phyloP scores from a whole-genome alignment of 1,139 yeast species.

The Meyerozyma elateridarum region DNA sequence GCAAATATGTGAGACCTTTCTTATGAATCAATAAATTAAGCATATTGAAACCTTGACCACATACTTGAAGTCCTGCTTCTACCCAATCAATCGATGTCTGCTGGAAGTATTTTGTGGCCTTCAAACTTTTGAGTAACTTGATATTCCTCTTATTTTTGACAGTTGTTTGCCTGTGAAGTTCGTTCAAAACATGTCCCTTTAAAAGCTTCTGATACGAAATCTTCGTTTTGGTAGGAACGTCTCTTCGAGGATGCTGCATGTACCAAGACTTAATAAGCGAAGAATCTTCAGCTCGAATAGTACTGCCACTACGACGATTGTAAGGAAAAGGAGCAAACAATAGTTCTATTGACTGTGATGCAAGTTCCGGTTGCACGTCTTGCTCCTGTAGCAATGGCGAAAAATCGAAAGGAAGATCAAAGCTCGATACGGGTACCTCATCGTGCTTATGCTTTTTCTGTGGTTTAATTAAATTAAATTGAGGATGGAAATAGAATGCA shows the following conservation, averaged over 20 bases:
- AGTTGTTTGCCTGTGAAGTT: slow-evolving; percentile 43
- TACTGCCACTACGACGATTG: slow-evolving; percentile 65
- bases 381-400: slow-evolving; percentile 39
- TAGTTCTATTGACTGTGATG: slow-evolving; percentile 52
- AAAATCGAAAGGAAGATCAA: slow-evolving; percentile 34
- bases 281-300: slow-evolving; percentile 84
- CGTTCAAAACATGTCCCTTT: slow-evolving; percentile 69
- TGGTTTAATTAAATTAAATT: slow-evolving; percentile 51
- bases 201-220: slow-evolving; percentile 84
- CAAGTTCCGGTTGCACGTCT: slow-evolving; percentile 15
- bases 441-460: slow-evolving; percentile 26
- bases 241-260: slow-evolving; percentile 56
- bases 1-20: slow-evolving; percentile 87
- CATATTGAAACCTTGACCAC: slow-evolving; percentile 93
- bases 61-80: slow-evolving; percentile 92
- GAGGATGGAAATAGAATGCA: slow-evolving; percentile 51
- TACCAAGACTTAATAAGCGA: slow-evolving; percentile 83
- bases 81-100: slow-evolving; percentile 96
- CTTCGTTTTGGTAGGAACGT: slow-evolving; percentile 68
- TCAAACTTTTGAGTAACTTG: slow-evolving; percentile 62
- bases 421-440: slow-evolving; percentile 29
- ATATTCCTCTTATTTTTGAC: slow-evolving; percentile 42
- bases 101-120: slow-evolving; percentile 82
- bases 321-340: slow-evolving; percentile 87
- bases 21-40: slow-evolving; percentile 83